phyloP scores from a whole-genome alignment of 164 flowering plant species.

The Hamamelis virginiana region DNA sequence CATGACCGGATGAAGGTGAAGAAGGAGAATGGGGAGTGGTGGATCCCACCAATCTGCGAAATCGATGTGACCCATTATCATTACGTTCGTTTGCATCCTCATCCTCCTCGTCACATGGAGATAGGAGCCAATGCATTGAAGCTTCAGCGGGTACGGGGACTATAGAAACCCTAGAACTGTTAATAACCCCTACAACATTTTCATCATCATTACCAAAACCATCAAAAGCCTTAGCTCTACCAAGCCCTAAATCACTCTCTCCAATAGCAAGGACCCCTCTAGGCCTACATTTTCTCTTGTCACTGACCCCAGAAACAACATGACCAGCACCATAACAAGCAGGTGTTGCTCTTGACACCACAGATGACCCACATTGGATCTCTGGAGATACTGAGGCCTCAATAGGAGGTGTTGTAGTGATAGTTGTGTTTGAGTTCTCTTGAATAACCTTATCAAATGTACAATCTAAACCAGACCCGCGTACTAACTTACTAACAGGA shows the following conservation, averaged over 20 bases:
- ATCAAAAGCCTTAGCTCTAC: conserved; percentile 20
- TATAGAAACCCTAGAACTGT: conserved; percentile 21
- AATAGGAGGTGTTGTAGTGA: conserved; percentile 58
- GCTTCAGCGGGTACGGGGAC: conserved; percentile 63
- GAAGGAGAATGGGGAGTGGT: conserved; percentile 19
- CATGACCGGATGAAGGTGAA: conserved; percentile 26
- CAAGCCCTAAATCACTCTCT: conserved; percentile 30
- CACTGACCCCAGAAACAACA: conserved; percentile 64
- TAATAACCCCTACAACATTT: conserved; percentile 5
- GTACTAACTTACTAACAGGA: conserved; percentile 32
- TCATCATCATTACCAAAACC: conserved; percentile 15
- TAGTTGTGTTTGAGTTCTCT: conserved; percentile 16
- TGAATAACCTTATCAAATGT: conserved; percentile 18
- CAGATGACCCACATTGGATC: conserved; percentile 51
- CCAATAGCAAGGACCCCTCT: conserved; percentile 69
- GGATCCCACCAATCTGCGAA: conserved; percentile 8
- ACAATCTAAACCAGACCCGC: conserved; percentile 28
- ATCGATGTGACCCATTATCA: conserved; percentile 9
- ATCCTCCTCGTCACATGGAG: conserved; percentile 49
- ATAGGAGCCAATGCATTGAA: conserved; percentile 63
- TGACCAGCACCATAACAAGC: conserved; percentile 76
- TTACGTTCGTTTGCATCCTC: conserved; percentile 25
- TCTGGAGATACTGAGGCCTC: conserved; percentile 83
- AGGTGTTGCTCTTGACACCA: conserved; percentile 28
- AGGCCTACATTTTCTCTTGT: conserved; percentile 82